Evolutionary conservation across 2,329 filamentous ascomycete species (phyloP), one percentile per base, ranked within the genome.

Genomic region (Magnaporthiopsis rhizophila): DNA sequence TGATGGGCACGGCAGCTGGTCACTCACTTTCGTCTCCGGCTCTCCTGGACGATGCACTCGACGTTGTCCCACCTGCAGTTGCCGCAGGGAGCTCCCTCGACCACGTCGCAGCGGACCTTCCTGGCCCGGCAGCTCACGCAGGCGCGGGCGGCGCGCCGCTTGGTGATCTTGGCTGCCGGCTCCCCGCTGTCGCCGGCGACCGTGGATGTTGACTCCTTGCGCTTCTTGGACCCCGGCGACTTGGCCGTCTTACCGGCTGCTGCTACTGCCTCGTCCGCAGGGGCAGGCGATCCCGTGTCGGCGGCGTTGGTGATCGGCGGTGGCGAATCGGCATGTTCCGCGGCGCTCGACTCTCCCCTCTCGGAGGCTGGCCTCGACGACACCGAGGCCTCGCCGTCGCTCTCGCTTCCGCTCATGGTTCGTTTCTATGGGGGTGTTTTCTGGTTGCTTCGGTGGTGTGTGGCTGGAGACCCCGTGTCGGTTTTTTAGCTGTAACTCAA

Each of bases 91-190:
- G 89, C 89, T 61, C 89, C 89, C 75, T 96, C 92, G 65, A 95
- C 92, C 65, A 97, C 92, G 79, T 97, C 93, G 79, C 93, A 97
- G 65, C 93, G 86, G 58, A 97, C 93, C 75, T 97, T 97, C 73
- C 93, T 87, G 65, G 90, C 88, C 71, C 93, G 86, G 77, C 93
- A 97, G 70, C 89, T 92, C 67, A 92, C 91, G 75, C 93, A 97
- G 24, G 93, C 93, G 70, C 94, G 90, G 12, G 92, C 92, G n/a
- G 93, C 92, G 72, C 93, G 86, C 72, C 92, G 85, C 78, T 97
- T 97, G 63, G 78, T 84, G 67, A 81, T 72, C 72, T 86, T 86
- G 66, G 77, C 73, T 12, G 73, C 67, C 50, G 65, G 63, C 38
- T 53, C 9, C 28, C 73, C 74, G 67, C 72, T 76, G 65, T 73